phyloP scores from a whole-genome alignment of 2,329 filamentous ascomycete species.

The Cercospora sp. region DNA sequence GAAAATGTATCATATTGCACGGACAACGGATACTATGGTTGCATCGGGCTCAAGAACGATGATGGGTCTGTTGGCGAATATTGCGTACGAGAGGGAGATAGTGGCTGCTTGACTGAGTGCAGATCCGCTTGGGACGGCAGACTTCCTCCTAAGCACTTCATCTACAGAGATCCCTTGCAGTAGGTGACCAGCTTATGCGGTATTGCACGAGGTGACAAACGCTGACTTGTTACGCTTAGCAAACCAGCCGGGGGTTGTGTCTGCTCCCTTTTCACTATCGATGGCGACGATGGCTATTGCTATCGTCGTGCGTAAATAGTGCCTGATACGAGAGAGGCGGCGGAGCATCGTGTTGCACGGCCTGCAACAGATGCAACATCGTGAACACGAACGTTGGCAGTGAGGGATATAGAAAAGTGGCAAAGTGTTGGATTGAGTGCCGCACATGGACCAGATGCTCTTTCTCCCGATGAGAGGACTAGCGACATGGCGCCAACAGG shows the following conservation, averaged over 20 bases:
- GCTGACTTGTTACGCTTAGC: neutral
- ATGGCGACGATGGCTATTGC: neutral
- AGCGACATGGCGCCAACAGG: no score
- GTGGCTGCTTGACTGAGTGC: neutral
- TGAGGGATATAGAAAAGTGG: no score
- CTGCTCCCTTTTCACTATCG: neutral
- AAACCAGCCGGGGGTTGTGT: neutral
- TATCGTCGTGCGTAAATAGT: neutral
- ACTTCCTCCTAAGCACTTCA: neutral
- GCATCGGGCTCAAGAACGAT: neutral
- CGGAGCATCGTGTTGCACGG: no score
- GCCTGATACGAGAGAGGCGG: neutral
- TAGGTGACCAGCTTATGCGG: neutral
- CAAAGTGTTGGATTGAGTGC: no score
- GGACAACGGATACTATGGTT: neutral
- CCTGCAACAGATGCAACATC: no score
- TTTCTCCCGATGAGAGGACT: no score
- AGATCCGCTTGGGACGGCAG: neutral
- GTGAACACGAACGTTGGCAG: no score
- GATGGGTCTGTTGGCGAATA: neutral
- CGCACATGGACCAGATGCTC: no score
- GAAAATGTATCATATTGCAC: neutral
- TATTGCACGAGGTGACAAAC: neutral
- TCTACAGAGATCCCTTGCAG: neutral
- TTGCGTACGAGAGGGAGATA: neutral